phyloP scores from a whole-genome alignment of 106 monocot genomes.

The Amphibolis antarctica region DNA sequence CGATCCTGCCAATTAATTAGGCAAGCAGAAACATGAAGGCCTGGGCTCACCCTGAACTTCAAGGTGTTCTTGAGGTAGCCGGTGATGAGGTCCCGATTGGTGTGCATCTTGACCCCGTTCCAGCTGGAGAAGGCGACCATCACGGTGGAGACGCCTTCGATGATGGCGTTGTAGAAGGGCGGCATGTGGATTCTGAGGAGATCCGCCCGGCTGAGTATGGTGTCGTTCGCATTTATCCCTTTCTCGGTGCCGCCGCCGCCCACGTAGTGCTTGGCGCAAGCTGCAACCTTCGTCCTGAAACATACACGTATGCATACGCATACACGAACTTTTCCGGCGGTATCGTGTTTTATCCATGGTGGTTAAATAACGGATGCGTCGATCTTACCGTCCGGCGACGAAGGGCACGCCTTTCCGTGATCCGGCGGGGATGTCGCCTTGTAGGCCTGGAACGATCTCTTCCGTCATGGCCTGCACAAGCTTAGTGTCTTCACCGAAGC shows the following conservation, averaged over 20 bases:
- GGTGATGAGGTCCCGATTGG: slow-evolving; percentile 12
- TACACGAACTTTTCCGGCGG: too few relatives aligned
- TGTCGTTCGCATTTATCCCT: slow-evolving; percentile 20
- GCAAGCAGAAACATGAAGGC: not conserved
- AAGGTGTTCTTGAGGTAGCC: slow-evolving; percentile 12
- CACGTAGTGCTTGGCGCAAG: slow-evolving; percentile 15
- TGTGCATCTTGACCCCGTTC: slow-evolving; percentile 19
- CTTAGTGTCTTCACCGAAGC: slow-evolving; percentile 12
- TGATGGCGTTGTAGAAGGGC: slow-evolving; percentile 10
- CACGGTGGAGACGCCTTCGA: slow-evolving; percentile 9
- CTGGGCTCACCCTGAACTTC: slow-evolving; percentile 2
- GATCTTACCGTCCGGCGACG: too few relatives aligned
- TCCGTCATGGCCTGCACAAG: not conserved
- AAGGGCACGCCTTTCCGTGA: too few relatives aligned
- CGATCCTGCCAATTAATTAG: not conserved
- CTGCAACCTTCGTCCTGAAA: slow-evolving; percentile 9
- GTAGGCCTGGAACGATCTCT: too few relatives aligned
- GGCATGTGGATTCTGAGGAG: slow-evolving; percentile 17
- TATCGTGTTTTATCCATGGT: too few relatives aligned
- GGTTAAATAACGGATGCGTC: too few relatives aligned
- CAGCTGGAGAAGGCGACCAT: slow-evolving; percentile 17
- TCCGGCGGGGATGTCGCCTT: too few relatives aligned
- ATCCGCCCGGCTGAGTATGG: not conserved
- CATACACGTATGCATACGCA: too few relatives aligned
- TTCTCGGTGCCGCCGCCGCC: slow-evolving; percentile 12